Conservation (phyloP, 257 asterid species). For the Solanum habrochaites region DNA sequence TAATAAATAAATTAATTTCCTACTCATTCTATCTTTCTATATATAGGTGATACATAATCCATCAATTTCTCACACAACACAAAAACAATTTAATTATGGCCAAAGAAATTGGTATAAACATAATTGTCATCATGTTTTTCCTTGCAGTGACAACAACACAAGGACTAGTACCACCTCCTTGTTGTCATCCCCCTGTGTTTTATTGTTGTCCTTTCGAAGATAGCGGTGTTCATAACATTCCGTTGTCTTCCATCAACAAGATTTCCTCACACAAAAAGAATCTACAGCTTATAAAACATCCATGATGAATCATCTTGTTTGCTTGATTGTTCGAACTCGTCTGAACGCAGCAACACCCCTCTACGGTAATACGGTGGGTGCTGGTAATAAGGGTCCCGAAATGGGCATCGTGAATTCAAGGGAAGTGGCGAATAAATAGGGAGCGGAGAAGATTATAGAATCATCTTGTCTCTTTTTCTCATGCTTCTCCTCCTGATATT, state of each 20-base stretch:
- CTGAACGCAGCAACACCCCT: too few relatives aligned
- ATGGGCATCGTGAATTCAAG: background rate
- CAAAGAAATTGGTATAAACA: background rate
- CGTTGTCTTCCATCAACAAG: background rate
- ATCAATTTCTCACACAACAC: background rate
- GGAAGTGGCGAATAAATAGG: too few relatives aligned
- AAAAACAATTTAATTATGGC: background rate
- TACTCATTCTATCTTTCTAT: background rate
- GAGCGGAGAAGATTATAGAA: too few relatives aligned
- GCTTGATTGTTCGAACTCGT: background rate
- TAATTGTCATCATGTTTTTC: background rate
- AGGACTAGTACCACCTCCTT: background rate
- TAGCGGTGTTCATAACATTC: background rate
- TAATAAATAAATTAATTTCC: background rate
- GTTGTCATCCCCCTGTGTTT: background rate
- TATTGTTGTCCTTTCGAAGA: background rate
- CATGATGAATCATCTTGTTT: background rate
- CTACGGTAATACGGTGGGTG: too few relatives aligned
- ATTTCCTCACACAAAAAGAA: background rate
- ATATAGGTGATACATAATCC: background rate
- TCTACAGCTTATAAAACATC: background rate
- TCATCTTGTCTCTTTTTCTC: too few relatives aligned
- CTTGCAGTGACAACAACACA: background rate
- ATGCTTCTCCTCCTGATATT: too few relatives aligned
- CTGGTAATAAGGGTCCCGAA: background rate